Conservation (phyloP, 768 basidiomycete genomes). For the Pisolithus orientalis region DNA sequence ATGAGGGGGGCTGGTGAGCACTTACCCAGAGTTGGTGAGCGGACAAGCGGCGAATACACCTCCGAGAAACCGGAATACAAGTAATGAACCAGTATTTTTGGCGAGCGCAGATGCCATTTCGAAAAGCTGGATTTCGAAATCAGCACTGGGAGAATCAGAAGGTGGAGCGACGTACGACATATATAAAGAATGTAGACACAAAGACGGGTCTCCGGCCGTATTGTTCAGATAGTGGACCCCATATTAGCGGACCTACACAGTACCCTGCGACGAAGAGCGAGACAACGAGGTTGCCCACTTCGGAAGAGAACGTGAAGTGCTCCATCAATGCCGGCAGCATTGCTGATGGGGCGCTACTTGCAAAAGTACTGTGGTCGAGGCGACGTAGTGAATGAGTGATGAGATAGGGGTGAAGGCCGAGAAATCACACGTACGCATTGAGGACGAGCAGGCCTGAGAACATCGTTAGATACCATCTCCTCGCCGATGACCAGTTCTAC, state of each 20-base stretch:
- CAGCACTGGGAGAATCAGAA: background rate
- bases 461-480: slow-evolving; percentile 49
- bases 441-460: slow-evolving; percentile 45
- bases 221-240: slow-evolving; percentile 49
- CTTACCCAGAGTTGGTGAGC: slow-evolving; percentile 61
- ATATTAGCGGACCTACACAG: slow-evolving; percentile 54
- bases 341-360: slow-evolving; percentile 53
- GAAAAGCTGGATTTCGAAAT: slow-evolving; percentile 36
- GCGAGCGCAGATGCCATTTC: slow-evolving; percentile 60
- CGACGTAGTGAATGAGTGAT: background rate
- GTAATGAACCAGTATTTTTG: slow-evolving; percentile 53
- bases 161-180: slow-evolving; percentile 34
- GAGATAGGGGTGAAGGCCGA: background rate
- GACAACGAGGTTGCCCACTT: slow-evolving; percentile 48
- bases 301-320: slow-evolving; percentile 43
- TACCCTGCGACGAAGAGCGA: slow-evolving; percentile 68
- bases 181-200: slow-evolving; percentile 49
- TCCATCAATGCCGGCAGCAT: slow-evolving; percentile 38
- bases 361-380: slow-evolving; percentile 42
- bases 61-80: slow-evolving; percentile 65
- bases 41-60: slow-evolving; percentile 67
- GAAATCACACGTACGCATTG: slow-evolving; percentile 38
- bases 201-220: slow-evolving; percentile 59
- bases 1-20: background rate
- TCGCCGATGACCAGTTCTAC: slow-evolving; percentile 44